These are phyloP conservation scores for Aspergillus terreus DNA, from an alignment of 2,329 filamentous ascomycete species.

Conservation along the genomic window DNA sequence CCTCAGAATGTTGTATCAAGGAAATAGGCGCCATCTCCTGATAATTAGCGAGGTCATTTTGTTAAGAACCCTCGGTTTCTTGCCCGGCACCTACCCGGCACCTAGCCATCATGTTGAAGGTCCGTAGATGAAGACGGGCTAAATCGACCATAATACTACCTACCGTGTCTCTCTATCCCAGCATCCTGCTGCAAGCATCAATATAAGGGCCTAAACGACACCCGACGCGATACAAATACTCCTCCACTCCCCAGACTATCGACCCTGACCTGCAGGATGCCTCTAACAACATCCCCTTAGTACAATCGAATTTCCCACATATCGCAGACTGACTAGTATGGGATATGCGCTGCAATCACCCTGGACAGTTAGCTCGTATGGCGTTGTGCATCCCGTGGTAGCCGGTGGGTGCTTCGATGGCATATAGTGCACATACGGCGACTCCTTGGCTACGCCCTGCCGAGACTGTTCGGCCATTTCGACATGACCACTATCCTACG, in stretches of 20 bases:
- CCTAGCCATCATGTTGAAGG: conserved; percentile 3
- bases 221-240: conserved; percentile 4
- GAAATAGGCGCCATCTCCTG: background rate
- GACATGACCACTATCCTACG: no score
- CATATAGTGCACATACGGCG: no score
- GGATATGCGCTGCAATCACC: no score
- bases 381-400: no score
- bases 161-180: no score
- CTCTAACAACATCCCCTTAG: background rate
- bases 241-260: background rate
- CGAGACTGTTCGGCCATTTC: no score
- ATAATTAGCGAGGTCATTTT: conserved; percentile 3
- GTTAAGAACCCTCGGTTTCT: conserved; percentile 5
- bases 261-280: conserved; percentile 3
- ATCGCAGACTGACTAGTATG: no score
- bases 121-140: background rate
- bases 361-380: no score
- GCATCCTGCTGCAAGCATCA: no score
- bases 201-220: background rate
- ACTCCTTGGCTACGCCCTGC: no score
- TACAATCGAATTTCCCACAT: no score
- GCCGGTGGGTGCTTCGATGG: no score
- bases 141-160: background rate
- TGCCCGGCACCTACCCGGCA: conserved; percentile 2
- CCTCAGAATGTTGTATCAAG: conserved; percentile 3